Evolutionary conservation across 2,329 filamentous ascomycete species (phyloP), one percentile per base, ranked within the genome.

Genomic region (Orbilia quercus): DNA sequence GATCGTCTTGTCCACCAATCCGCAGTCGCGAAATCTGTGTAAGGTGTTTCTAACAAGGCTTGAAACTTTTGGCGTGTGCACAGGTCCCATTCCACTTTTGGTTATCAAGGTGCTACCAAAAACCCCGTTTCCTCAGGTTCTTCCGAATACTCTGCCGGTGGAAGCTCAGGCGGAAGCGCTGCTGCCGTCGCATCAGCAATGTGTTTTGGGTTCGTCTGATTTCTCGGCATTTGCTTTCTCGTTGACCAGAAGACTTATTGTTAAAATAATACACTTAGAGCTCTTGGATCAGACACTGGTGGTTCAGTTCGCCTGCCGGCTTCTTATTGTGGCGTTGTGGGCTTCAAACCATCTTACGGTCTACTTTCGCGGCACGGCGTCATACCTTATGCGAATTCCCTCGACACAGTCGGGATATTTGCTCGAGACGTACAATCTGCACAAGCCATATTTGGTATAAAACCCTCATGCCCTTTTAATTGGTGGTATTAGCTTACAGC

Each of bases 131-230:
- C 78, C 23, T 75, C 78, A 53, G 78, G 60, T 70, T 77, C 45
- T 79, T 79, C 48, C 65, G 78, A 18, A 60, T 82, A 67, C 22
- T 95, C 92, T 0, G 89, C 90, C 0, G 93, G 93, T 38, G 93
- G 93, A 28, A 97, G 93, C 80, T 98, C 94, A 2, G 95, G 95
- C 44, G 95, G 95, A 16, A 97, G 93, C 80, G 95, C 95, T 1
- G 87, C 96, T 7, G 91, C 92, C 12, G 91, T 98, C 38, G 87
- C 86, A 18, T 84, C 85, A 0, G 85, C 85, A 3, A 84, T 88
- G 78, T 87, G 85, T 76, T 84, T 85, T 83, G 84, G 84, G 82
- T 86, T 81, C 75, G 84, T 82, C 31, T 16, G 23, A 20, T 74
- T 54, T 40, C n/a, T n/a, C n/a, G n/a, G n/a, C n/a, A n/a, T n/a